Conservation (phyloP, 768 basidiomycete species). For the Trametes sanguinea region DNA sequence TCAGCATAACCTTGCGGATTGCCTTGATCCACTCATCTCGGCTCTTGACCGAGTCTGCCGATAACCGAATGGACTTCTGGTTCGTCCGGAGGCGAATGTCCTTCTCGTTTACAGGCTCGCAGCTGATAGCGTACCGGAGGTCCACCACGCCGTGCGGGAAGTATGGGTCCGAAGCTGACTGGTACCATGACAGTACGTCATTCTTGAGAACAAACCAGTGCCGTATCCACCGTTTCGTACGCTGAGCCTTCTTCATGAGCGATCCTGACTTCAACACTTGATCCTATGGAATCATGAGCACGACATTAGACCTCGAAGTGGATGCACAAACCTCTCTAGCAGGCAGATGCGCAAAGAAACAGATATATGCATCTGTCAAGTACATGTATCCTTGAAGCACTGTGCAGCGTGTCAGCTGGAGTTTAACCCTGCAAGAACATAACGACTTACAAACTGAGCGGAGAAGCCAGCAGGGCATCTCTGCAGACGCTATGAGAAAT, state of each 20-base stretch:
- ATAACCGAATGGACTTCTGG: slow-evolving; percentile 70
- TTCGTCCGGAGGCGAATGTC: slow-evolving; percentile 84
- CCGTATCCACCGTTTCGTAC: slow-evolving; percentile 90
- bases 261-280: slow-evolving; percentile 92
- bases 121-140: slow-evolving; percentile 88
- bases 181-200: slow-evolving; percentile 95
- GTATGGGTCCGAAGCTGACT: slow-evolving; percentile 94
- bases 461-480: slow-evolving; percentile 93
- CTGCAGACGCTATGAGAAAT: slow-evolving; percentile 38
- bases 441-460: slow-evolving; percentile 78
- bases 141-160: slow-evolving; percentile 97
- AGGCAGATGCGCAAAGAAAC: slow-evolving; percentile 97
- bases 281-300: slow-evolving; percentile 53
- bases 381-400: slow-evolving; percentile 99
- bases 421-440: not conserved
- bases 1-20: slow-evolving; percentile 91
- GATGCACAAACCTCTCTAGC: slow-evolving; percentile 66
- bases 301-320: not conserved
- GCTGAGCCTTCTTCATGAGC: slow-evolving; percentile 82
- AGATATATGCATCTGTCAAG: slow-evolving; percentile 88
- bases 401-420: slow-evolving; percentile 31
- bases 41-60: slow-evolving; percentile 79
- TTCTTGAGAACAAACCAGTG: slow-evolving; percentile 98
- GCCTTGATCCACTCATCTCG: slow-evolving; percentile 97
- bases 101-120: slow-evolving; percentile 76